These are phyloP conservation scores for Camelina sativa DNA, from an alignment of 345 rosid species.

Conservation along the genomic window DNA sequence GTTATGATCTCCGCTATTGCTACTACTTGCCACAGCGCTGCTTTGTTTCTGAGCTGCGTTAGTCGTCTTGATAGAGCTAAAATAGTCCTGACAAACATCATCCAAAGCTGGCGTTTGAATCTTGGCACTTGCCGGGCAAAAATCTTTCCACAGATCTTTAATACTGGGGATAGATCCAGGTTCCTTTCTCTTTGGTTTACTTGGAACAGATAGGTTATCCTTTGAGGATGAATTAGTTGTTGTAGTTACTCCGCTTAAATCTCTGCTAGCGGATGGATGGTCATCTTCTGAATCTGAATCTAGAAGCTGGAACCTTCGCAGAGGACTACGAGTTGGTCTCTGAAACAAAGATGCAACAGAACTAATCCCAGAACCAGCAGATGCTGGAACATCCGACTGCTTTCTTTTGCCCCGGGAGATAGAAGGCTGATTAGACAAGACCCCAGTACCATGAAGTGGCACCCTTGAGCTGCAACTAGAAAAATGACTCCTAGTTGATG, in stretches of 20 bases:
- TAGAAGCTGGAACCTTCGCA: conserved; percentile 77
- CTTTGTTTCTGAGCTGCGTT: conserved; percentile 42
- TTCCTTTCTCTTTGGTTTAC: conserved; percentile 47
- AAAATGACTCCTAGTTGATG: conserved; percentile 51
- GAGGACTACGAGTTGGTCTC: conserved; percentile 69
- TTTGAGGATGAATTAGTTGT: conserved; percentile 40
- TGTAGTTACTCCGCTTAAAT: conserved; percentile 41
- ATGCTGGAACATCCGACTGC: conserved; percentile 48
- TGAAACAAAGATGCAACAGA: conserved; percentile 51
- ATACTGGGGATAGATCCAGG: conserved; percentile 19
- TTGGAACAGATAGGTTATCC: conserved; percentile 37
- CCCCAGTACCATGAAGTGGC: conserved; percentile 55
- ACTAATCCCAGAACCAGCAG: conserved; percentile 49
- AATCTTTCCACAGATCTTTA: conserved; percentile 74
- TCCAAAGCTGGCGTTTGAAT: conserved; percentile 81
- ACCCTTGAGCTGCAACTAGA: conserved; percentile 68
- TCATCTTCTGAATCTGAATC: conserved; percentile 82
- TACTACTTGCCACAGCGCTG: conserved; percentile 33
- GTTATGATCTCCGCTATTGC: conserved; percentile 22
- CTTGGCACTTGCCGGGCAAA: conserved; percentile 54
- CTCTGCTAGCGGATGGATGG: conserved; percentile 45
- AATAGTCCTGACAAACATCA: conserved; percentile 81
- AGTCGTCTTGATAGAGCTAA: conserved; percentile 54
- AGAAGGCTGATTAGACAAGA: conserved; percentile 50
- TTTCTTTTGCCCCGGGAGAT: conserved; percentile 46